Conservation (phyloP, 192 early-diverging fungal species). For the Fimicolochytrium jonesii region DNA sequence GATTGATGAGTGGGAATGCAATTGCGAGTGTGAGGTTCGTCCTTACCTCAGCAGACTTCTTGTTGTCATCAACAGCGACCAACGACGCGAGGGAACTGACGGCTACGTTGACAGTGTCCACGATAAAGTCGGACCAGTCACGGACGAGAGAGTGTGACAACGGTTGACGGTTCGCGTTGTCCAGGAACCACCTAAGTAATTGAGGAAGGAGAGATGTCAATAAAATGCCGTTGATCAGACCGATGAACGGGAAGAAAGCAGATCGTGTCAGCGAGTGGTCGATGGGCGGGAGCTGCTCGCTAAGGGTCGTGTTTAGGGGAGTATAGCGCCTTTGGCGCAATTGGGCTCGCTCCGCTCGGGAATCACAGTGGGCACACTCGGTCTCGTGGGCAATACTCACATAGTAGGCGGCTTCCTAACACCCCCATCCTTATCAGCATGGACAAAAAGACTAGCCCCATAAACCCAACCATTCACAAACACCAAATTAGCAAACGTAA, state of each 20-base stretch:
- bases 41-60: conserved; percentile 4
- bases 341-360: background rate
- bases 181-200: conserved; percentile 27
- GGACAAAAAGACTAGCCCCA: conserved; percentile 1
- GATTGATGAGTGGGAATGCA: background rate
- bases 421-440: background rate
- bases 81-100: conserved; percentile 1
- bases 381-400: background rate
- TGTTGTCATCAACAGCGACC: conserved; percentile 21
- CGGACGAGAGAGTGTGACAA: conserved; percentile 1
- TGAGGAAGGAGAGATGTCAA: too few relatives aligned
- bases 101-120: conserved; percentile 14
- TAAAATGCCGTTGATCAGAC: too few relatives aligned
- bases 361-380: background rate
- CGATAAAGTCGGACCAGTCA: conserved; percentile 16
- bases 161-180: conserved; percentile 16
- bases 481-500: conserved; percentile 14
- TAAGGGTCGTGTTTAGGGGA: background rate
- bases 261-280: too few relatives aligned
- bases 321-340: background rate
- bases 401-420: conserved; percentile 26
- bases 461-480: conserved; percentile 22
- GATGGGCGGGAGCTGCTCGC: too few relatives aligned
- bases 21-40: background rate
- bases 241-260: too few relatives aligned